Base-by-base conservation (phyloP, 345 rosid species). In the Eucalyptus tenuipes region DNA sequence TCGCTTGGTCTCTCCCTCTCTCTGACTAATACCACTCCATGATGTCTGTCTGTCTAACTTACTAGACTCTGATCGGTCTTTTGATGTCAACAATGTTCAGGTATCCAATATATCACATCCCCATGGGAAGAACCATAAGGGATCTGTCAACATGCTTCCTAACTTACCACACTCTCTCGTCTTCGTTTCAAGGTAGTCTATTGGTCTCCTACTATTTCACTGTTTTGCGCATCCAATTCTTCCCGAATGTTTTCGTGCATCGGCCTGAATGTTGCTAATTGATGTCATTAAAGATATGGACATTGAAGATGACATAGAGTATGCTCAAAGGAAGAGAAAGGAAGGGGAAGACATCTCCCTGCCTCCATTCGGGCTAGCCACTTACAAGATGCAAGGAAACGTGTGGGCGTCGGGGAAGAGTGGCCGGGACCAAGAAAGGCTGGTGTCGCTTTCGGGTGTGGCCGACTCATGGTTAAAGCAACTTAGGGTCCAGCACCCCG, bases 391-490 rank as follows among this genome's bases (percentile, higher is more conserved):
- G 99, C 99, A 97, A 93, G 99, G 99, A 57, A 93, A 93, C 55
- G 95, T 98, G 89, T 98, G 99, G 99, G 93, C 95, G 53, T 92
- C 96, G 5, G 98, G 95, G 85, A 95, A 97, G 61, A 88, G 88
- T 61, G 98, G 99, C 8, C 90, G 91, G 94, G 99, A 95, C 96
- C 98, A 94, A 71, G 99, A 96, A 12, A 93, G 96, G 92, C 92
- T 98, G 50, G 87, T 87, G 53, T 98, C 99, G 22, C 97, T 98
- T 31, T 89, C 94, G 88, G 94, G 99, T 49, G 99, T 98, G 89
- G 99, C 99, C 7, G 98, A 98, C 93, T 98, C 99, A 31, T 98
- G 99, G 99, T 95, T 98, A 12, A 98, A 97, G 94, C 99, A 98
- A 88, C 94, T 98, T 20, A 90, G 94, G 94, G 99, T 97, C 89